Conservation (phyloP, 257 asterid species). For the Misopates orontium region DNA sequence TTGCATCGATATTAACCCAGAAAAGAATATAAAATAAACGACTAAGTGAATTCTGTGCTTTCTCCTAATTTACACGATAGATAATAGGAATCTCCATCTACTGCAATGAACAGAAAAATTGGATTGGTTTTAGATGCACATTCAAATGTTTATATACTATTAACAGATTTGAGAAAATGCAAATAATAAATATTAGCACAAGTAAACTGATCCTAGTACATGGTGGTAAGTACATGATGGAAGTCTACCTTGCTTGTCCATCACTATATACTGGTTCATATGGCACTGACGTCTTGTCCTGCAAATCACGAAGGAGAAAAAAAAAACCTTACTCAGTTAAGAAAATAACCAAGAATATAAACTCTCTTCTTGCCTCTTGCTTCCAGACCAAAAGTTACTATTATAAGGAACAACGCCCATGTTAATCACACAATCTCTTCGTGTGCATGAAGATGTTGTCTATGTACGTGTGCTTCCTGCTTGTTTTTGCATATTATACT, state of each 20-base stretch:
- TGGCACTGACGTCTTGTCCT: constrained; percentile 87
- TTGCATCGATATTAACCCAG: too few species aligned
- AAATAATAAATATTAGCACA: constrained; percentile 2
- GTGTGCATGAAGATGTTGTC: too few species aligned
- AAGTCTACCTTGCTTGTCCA: constrained; percentile 80
- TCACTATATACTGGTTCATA: constrained; percentile 90
- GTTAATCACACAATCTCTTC: not conserved
- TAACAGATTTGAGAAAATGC: not conserved
- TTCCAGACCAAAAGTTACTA: too few species aligned
- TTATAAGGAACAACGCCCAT: too few species aligned
- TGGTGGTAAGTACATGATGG: constrained; percentile 7
- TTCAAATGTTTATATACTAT: constrained; percentile 3
- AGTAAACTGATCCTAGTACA: not conserved
- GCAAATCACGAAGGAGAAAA: constrained; percentile 35
- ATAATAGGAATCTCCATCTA: not conserved
- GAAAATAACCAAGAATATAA: not conserved
- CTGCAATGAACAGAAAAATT: not conserved
- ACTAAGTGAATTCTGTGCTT: too few species aligned
- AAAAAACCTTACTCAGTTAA: constrained; percentile 8
- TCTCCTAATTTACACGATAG: too few species aligned
- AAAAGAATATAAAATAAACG: too few species aligned
- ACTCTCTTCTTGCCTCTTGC: too few species aligned
- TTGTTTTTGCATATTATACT: too few species aligned
- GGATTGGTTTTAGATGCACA: not conserved
- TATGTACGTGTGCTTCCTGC: too few species aligned